Base-by-base conservation (phyloP, 257 asterid species). In the Solanum paucissectum region DNA sequence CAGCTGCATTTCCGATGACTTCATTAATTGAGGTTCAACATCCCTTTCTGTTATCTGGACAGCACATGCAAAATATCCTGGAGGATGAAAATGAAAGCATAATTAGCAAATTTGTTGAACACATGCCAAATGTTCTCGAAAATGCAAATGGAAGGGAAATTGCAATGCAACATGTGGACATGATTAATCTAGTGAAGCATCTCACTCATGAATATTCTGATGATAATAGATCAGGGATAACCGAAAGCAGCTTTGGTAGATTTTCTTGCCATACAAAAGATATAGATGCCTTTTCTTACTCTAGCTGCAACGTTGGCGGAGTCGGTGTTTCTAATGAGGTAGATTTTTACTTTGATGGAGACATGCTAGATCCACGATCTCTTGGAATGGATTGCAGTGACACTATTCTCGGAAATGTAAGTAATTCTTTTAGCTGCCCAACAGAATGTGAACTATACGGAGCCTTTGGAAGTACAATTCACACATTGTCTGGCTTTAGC, bases 401-500 rank as follows among this genome's bases (percentile, higher is more conserved):
- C 77, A 36, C 87, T 85, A 82, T 73, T 88, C 79, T 60, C 38
- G 88, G 75, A 87, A 87, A 81, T 60, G 90, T 25, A 85, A 88
- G 88, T 62, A 88, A 83, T 86, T 33, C 88, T 82, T 86, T 92
- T 88, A 89, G 90, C 87, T 93, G 90, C 81, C 91, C 92, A 7
- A 88, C 86, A 29, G 93, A 92, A 38, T 87, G 71, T 87, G 98
- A 95, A 88, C 87, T 92, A 79, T 92, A 90, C 66, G 90, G 89
- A 88, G 91, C 92, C 88, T 87, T 92, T 42, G 95, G 93, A 40
- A 76, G 90, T 75, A 89, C 88, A 87, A 82, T 49, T 52, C 44
- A 82, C 29, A 82, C 89, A 85, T 46, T 52, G 87, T 25, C 89
- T 73, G 74, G 89, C 92, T 89, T 89, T 33, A 68, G 86, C 77